Conservation (phyloP, 148 eudicot genomes). For the Camellia sinensis region DNA sequence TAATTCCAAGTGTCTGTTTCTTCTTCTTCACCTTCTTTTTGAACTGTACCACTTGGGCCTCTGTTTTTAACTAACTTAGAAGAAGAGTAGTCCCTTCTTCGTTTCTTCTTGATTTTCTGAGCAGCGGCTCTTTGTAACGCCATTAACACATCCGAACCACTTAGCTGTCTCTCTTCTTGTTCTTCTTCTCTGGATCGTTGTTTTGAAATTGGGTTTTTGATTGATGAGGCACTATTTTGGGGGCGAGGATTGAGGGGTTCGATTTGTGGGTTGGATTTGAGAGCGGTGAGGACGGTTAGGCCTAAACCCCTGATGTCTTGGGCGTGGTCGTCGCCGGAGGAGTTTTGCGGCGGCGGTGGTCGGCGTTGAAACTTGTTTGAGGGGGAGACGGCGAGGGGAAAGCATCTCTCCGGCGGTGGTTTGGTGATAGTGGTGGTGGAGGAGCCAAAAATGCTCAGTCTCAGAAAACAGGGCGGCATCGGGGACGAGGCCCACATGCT, state of each 20-base stretch:
- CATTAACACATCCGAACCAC: conserved; percentile 48
- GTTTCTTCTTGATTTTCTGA: conserved; percentile 30
- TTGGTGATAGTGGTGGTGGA: neutral
- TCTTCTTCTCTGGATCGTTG: conserved; percentile 10
- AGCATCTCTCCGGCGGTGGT: neutral
- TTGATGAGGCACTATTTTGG: neutral
- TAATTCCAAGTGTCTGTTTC: conserved; percentile 10
- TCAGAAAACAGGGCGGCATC: neutral
- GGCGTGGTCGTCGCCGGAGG: neutral
- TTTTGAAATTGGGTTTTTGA: neutral
- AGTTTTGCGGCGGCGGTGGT: neutral
- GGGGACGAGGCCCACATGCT: conserved; percentile 12
- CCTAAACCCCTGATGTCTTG: conserved; percentile 27
- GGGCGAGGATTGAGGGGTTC: neutral
- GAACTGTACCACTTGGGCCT: neutral
- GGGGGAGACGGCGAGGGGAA: neutral
- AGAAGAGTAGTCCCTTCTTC: conserved; percentile 3
- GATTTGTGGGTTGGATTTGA: conserved; percentile 17
- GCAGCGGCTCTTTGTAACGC: conserved; percentile 48
- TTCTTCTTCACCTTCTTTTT: neutral
- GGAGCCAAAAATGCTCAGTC: neutral
- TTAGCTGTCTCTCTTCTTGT: conserved; percentile 23
- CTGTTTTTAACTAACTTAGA: neutral
- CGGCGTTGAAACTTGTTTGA: conserved; percentile 3
- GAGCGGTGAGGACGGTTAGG: conserved; percentile 23